Base-by-base conservation (phyloP, 2,329 filamentous ascomycete species). In the Trichoderma aggressivum region DNA sequence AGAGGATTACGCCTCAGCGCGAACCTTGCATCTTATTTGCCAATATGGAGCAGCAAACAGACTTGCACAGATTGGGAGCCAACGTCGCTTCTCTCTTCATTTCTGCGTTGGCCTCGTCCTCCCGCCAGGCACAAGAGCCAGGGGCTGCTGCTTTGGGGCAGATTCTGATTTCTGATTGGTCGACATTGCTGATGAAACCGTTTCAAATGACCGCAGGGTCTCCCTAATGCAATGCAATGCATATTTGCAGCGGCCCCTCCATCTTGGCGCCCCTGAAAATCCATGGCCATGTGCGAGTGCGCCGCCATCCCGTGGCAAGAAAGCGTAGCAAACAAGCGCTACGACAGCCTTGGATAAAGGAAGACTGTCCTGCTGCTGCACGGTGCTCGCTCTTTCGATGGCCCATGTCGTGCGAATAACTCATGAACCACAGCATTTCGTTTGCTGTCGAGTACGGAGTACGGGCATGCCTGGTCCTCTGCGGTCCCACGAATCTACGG, bases 141-240 rank as follows among this genome's bases (percentile, higher is more conserved):
- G 70, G 70, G 70, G 63, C 63, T 56, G 53, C 70, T 71, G 34
- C 59, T 71, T 71, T 67, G 55, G 55, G 39, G 63, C 53, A 55
- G 39, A n/a, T 21, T 56, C 12, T 28, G 47, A 21, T 2, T 16
- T 16, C n/a, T 71, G 36, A 71, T 71, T 71, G 70, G 70, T 18
- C 56, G 50, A 14, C 3, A 2, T 14, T 26, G 28, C 47, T 32
- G 43, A 36, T 71, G 62, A 71, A 66, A 67, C 70, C 56, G 70
- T 71, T 71, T 71, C 70, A 71, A 71, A 65, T 62, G 53, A 47
- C 59, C 60, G 28, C 70, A 71, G 70, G 70, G 70, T 47, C 56
- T 71, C 55, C 55, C 69, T 66, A 65, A 66, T 71, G 69, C 62
- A 71, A 71, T 59, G 53, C 69, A 43, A 53, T 53, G 47, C 47